Base-by-base conservation (phyloP, 2,329 filamentous ascomycete genomes). In the Zelopaecilomyces penicillatus region DNA sequence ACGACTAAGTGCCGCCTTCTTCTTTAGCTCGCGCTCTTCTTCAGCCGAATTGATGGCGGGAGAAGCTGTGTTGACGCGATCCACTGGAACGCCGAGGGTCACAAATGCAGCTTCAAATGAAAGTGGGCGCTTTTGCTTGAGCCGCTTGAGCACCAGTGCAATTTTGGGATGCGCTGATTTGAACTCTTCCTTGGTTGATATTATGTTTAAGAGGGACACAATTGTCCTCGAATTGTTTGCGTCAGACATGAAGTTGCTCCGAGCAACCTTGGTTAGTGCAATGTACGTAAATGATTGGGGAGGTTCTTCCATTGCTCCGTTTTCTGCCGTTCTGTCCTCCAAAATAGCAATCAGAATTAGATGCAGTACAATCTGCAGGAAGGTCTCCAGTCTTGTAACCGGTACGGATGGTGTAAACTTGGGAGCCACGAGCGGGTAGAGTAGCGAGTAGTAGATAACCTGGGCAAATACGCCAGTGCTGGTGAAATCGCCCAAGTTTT, bases 341-440 rank as follows among this genome's bases (percentile, higher is more conserved):
- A 86, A 70, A 36, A 95, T 82, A 10, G 90, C 90, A 41, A 96
- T 80, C 35, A 97, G 76, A 4, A 88, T 75, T 8, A 98, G 73
- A 62, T 98, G 93, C 30, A 98, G 68, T 2, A 95, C 83, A 38
- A 96, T 85, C 58, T 97, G 91, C 30, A 97, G 68, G 65, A 95
- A 96, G 0, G 87, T 85, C 65, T 98, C 93, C 6, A 96, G 76
- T 43, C 93, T 80, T 1, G 90, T 95, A 8, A 76, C 73, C 6
- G 88, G 87, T 28, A 97, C 83, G 12, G 74, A 79, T 0, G 87
- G 84, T 1, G 85, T 88, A 29, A 80, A 74, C 39, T 76, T 74
- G 44, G 80, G 72, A 26, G 82, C 82, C 30, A 83, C 79, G 5
- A 94, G 68, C 2, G 87, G 81, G 61, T 95, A 97, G 12, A 89